Evolutionary conservation across 2,329 filamentous ascomycete genomes (phyloP).

Genomic region (Penicillium paneum): DNA sequence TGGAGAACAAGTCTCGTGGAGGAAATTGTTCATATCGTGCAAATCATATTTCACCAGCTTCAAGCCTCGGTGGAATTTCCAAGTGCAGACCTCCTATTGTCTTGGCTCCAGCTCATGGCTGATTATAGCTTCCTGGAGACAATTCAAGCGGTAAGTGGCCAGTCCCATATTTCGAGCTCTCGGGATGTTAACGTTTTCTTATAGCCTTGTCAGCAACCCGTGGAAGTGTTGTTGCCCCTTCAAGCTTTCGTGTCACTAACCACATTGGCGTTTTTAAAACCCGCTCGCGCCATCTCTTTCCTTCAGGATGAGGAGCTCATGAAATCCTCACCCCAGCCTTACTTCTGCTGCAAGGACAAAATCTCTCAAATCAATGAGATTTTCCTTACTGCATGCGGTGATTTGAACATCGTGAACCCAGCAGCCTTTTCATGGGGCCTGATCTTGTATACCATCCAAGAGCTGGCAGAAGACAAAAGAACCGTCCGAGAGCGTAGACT

Average conservation of each 20-base stretch:
- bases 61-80: slow-evolving; percentile 59
- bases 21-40: slow-evolving; percentile 70
- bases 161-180: slow-evolving; percentile 2
- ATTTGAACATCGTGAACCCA: slow-evolving; percentile 64
- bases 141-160: slow-evolving; percentile 54
- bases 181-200: slow-evolving; percentile 13
- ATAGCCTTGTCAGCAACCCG: slow-evolving; percentile 42
- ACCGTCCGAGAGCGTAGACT: slow-evolving; percentile 23
- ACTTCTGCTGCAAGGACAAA: slow-evolving; percentile 66
- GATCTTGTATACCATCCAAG: slow-evolving; percentile 66
- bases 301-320: slow-evolving; percentile 37
- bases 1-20: slow-evolving; percentile 64
- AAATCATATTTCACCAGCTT: slow-evolving; percentile 68
- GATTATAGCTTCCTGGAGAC: slow-evolving; percentile 67
- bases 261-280: slow-evolving; percentile 69
- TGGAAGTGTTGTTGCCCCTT: slow-evolving; percentile 51
- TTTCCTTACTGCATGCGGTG: slow-evolving; percentile 58
- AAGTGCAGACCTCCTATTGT: slow-evolving; percentile 56
- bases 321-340: slow-evolving; percentile 45
- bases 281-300: slow-evolving; percentile 58
- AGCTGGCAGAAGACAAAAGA: slow-evolving; percentile 47
- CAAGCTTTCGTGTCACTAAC: slow-evolving; percentile 68
- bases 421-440: slow-evolving; percentile 79
- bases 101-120: slow-evolving; percentile 74
- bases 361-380: slow-evolving; percentile 71